Evolutionary conservation across 768 basidiomycete genomes (phyloP), one percentile per base, ranked within the genome.

Genomic region (Holtermanniella nyarrowii): DNA sequence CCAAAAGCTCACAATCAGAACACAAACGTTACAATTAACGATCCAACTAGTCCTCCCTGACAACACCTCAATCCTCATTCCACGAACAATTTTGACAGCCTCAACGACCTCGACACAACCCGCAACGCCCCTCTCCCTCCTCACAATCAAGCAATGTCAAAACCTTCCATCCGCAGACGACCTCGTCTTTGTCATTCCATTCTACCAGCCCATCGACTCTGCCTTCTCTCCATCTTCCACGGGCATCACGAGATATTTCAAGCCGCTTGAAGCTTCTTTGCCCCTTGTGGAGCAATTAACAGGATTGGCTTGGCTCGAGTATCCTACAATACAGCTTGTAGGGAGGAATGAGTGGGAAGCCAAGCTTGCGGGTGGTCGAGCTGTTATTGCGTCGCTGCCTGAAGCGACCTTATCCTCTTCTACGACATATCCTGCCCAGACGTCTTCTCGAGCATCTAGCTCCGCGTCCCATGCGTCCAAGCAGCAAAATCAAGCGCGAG

Each of bases 271-370:
- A 46, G 71, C 77, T 2, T 65, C 71, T 3, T 59, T 76, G 41
- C 68, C 76, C 21, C 74, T 91, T 23, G 61, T 66, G 10, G 60
- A 65, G 22, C 70, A 77, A 5, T 73, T 93, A 42, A 75, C 74
- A 27, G 72, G 80, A 46, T 84, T 79, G 41, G 74, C 79, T 24
- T 88, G 89, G 68, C 77, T 85, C 26, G 89, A 93, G 68, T 93
- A 80, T 62, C 89, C 89, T 5, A 82, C 82, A 1, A 80, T 93
- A 42, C 83, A 88, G 50, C 70, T 91, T 4, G 83, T 82, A 76
- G 79, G 83, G 44, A 78, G 72, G 21, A 74, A 66, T 18, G 72
- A 81, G 25, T 89, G 87, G 69, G 71, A 69, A 5, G 83, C 80
- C 5, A 74, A 74, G 7, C 61, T 86, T n/a, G 74, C 84, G 14